These are phyloP conservation scores for Sedum album DNA, from an alignment of 164 flowering plant genomes.

Conservation along the genomic window DNA sequence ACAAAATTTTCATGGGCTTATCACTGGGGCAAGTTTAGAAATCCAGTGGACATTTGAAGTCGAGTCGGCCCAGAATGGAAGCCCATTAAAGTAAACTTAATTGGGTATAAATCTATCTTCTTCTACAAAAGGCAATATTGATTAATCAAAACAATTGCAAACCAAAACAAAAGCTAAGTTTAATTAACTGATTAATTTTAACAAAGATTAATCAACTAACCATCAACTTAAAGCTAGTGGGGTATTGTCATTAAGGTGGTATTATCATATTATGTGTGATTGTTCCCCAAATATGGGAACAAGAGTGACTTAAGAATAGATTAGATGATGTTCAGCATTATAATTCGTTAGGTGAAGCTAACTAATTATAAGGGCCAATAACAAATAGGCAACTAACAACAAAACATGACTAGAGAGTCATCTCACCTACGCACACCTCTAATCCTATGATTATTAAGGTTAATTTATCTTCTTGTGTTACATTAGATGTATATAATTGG, in stretches of 20 bases:
- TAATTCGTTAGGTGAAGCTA: background rate
- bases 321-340: background rate
- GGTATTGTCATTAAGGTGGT: background rate
- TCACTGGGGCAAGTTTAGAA: no score
- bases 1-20: no score
- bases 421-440: background rate
- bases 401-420: background rate
- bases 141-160: no score
- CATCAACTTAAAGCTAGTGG: background rate
- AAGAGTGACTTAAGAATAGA: background rate
- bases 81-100: no score
- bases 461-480: no score
- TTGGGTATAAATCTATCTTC: no score
- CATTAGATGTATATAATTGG: background rate
- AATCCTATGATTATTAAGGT: background rate
- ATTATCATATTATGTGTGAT: background rate
- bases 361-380: background rate
- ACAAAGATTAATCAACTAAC: background rate
- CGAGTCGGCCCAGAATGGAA: no score
- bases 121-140: no score
- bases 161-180: no score
- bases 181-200: no score
- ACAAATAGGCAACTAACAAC: background rate
- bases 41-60: no score
- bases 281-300: background rate